phyloP scores from a whole-genome alignment of 2,329 filamentous ascomycete species.

The Talaromyces amestolkiae region DNA sequence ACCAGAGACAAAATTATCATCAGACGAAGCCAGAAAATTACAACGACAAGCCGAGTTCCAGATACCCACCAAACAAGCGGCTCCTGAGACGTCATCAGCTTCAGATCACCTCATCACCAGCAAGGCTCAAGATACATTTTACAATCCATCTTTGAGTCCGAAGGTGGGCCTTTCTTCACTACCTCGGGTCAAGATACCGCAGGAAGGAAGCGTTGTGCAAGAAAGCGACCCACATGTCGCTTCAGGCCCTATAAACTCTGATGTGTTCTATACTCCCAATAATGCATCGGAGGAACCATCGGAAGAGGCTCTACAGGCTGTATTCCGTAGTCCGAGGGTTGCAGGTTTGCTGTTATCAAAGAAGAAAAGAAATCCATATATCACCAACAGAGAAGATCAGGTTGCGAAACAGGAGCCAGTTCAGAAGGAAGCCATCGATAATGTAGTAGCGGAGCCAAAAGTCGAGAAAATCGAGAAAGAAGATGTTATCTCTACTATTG shows the following conservation, averaged over 20 bases:
- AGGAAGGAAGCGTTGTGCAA: conserved; percentile 49
- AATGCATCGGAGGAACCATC: conserved; percentile 47
- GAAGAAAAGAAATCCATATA: conserved; percentile 9
- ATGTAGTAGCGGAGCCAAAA: neutral
- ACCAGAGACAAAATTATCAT: conserved; percentile 27
- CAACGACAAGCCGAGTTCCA: conserved; percentile 52
- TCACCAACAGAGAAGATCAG: conserved; percentile 22
- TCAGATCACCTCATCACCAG: conserved; percentile 41
- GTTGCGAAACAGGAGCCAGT: neutral
- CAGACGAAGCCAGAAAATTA: conserved; percentile 45
- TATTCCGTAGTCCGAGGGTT: conserved; percentile 62
- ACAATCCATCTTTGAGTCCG: conserved; percentile 48
- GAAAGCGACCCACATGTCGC: conserved; percentile 31
- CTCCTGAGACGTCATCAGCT: conserved; percentile 35
- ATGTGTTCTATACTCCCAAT: conserved; percentile 51
- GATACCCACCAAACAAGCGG: conserved; percentile 53
- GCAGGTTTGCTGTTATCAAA: conserved; percentile 52
- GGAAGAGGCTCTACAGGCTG: conserved; percentile 58
- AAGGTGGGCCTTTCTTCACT: conserved; percentile 52
- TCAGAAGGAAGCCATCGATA: neutral
- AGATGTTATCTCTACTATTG: neutral
- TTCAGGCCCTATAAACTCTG: conserved; percentile 51
- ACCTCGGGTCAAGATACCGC: conserved; percentile 57
- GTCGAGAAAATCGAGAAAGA: neutral
- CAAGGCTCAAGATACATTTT: conserved; percentile 60